phyloP scores from a whole-genome alignment of 495 filamentous ascomycete species.

The Penicillium coprophilum region DNA sequence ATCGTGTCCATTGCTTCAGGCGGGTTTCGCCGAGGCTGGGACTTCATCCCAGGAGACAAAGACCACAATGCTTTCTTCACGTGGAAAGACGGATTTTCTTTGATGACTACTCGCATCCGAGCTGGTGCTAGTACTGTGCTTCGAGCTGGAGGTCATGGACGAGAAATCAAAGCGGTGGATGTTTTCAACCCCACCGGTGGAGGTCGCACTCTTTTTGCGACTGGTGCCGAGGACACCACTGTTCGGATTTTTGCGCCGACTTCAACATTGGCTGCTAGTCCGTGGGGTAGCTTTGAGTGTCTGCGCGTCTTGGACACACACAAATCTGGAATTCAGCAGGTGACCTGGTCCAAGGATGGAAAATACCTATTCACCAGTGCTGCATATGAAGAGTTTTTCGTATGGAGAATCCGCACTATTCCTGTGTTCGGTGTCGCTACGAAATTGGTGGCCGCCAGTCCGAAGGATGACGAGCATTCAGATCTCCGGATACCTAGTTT shows the following conservation, averaged over 20 bases:
- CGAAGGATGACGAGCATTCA: slow-evolving; percentile 55
- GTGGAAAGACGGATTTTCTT: slow-evolving; percentile 50
- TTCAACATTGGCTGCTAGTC: slow-evolving; percentile 17
- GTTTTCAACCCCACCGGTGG: slow-evolving; percentile 32
- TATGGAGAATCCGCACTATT: slow-evolving; percentile 67
- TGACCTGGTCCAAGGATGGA: slow-evolving; percentile 67
- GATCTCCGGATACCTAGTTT: slow-evolving; percentile 83
- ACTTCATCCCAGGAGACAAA: slow-evolving; percentile 41
- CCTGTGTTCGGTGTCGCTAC: slow-evolving; percentile 57
- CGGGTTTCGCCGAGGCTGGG: slow-evolving; percentile 74
- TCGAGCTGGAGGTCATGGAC: slow-evolving; percentile 72
- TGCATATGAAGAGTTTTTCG: slow-evolving; percentile 83
- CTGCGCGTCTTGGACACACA: slow-evolving; percentile 69
- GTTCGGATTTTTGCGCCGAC: slow-evolving; percentile 58
- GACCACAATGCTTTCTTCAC: slow-evolving; percentile 39
- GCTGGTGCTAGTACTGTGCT: slow-evolving; percentile 52
- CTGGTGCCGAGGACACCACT: slow-evolving; percentile 85
- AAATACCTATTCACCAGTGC: slow-evolving; percentile 77
- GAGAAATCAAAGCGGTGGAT: slow-evolving; percentile 83
- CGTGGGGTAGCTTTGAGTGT: slow-evolving; percentile 48
- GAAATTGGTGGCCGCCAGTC: slow-evolving; percentile 61
- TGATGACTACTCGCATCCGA: slow-evolving; percentile 50
- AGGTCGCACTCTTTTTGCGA: slow-evolving; percentile 56
- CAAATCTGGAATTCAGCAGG: slow-evolving; percentile 76
- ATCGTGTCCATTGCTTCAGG: slow-evolving; percentile 73